Percentiles rank a stretch among this genome's conserved stretches.
phyloP scores from a whole-genome alignment of 148 eudicot species.

The Polygonum maritimum region DNA sequence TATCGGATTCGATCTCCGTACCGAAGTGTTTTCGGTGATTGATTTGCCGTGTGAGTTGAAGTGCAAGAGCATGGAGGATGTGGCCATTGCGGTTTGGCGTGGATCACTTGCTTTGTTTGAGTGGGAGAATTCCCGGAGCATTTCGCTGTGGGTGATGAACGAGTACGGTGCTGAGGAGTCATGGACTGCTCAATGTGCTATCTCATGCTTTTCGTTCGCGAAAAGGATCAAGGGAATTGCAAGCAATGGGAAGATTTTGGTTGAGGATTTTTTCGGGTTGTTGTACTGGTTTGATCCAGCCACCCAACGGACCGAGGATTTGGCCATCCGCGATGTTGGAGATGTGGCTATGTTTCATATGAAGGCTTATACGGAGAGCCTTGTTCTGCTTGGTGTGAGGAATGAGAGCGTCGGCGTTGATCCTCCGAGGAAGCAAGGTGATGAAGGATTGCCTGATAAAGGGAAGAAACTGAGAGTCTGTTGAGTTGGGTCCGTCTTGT shows the following conservation, averaged over 20 bases:
- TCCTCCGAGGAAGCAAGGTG: not conserved
- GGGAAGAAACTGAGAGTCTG: not conserved
- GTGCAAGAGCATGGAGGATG: not conserved
- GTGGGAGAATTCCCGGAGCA: not conserved
- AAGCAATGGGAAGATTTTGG: conserved; percentile 18
- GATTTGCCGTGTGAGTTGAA: conserved; percentile 9
- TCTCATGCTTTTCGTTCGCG: not conserved
- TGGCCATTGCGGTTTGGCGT: conserved; percentile 9
- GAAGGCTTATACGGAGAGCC: conserved; percentile 25
- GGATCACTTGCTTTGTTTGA: conserved; percentile 7
- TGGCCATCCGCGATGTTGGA: conserved; percentile 17
- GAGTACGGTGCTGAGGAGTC: conserved; percentile 4
- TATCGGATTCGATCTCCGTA: conserved; percentile 10
- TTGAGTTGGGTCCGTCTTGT: not conserved
- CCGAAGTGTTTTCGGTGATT: not conserved
- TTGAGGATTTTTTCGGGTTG: conserved; percentile 1
- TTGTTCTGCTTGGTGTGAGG: conserved; percentile 16
- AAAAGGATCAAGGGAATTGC: conserved; percentile 16
- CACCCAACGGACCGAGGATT: conserved; percentile 13
- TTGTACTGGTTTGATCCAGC: conserved; percentile 17
- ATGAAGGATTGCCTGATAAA: not conserved
- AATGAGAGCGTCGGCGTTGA: not conserved
- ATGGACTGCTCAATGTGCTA: conserved; percentile 9
- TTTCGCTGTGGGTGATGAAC: conserved; percentile 16
- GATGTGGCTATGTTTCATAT: conserved; percentile 14